phyloP scores from a whole-genome alignment of 2,329 filamentous ascomycete genomes.

The Harringtonia aguacate region DNA sequence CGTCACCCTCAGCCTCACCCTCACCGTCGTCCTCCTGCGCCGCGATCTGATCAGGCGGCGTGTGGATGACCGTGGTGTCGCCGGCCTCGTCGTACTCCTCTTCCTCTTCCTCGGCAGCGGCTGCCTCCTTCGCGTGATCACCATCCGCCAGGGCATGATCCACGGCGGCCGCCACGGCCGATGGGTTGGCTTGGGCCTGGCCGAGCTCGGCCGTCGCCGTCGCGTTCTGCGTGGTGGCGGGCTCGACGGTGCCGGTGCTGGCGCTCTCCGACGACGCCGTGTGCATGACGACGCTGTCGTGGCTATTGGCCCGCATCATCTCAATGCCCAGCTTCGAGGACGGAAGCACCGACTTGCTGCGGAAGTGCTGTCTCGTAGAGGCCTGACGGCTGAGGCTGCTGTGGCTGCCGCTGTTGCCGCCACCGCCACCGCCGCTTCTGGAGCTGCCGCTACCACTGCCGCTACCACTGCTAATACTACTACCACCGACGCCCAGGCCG shows the following conservation, averaged over 20 bases:
- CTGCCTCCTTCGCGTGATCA: background rate
- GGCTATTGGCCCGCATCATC: conserved; percentile 96
- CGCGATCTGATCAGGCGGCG: conserved; percentile 13
- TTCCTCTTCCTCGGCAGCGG: background rate
- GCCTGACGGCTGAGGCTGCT: conserved; percentile 16
- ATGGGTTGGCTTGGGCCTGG: background rate
- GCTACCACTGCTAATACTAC: background rate
- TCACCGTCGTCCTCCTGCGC: too few relatives aligned
- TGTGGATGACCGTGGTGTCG: conserved; percentile 16
- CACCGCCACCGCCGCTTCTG: conserved; percentile 24
- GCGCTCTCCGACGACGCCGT: conserved; percentile 33
- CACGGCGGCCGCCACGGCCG: background rate
- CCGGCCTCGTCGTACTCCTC: conserved; percentile 12
- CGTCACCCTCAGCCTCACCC: background rate
- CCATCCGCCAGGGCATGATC: too few relatives aligned
- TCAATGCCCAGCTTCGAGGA: conserved; percentile 89
- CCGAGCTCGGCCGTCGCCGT: conserved; percentile 34
- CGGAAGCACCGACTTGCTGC: conserved; percentile 49
- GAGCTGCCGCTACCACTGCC: conserved; percentile 10
- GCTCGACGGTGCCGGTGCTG: conserved; percentile 24
- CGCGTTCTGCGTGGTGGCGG: conserved; percentile 41
- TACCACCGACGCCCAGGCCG: conserved; percentile 30
- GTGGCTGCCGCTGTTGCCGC: conserved; percentile 10
- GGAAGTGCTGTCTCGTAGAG: conserved; percentile 34
- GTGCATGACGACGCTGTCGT: conserved; percentile 58